Base-by-base conservation (phyloP, 768 basidiomycete genomes). In the Amanita pallidorosea region DNA sequence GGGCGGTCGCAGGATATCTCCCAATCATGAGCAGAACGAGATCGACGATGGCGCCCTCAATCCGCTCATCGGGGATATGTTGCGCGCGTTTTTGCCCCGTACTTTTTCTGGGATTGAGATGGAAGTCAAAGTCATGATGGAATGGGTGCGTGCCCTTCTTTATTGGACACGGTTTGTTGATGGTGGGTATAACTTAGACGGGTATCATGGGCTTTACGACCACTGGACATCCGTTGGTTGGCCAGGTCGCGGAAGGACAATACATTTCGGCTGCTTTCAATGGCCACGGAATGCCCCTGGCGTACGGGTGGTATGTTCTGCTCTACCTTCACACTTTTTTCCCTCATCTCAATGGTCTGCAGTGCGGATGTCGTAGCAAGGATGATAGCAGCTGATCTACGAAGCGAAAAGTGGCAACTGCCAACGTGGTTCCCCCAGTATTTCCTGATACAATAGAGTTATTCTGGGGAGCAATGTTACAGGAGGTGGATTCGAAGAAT, bases 221-320 rank as follows among this genome's bases (percentile, higher is more conserved):
- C 48, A 67, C 66, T 0, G 67, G 69, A 0, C 81, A 83, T 60
- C 88, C 88, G 0, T 79, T 87, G 47, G 86, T 89, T 58, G 51
- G 82, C 68, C 46, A 35, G 62, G n/a, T 50, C 1, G 72, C 71
- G 51, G 57, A 70, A 6, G 83, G 83, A 0, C 86, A 88, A 54
- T 88, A 78, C 58, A 78, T 89, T 12, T 69, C 80, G 6, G 86
- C 81, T 0, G 88, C 86, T 3, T 88, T 78, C 57, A 71, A 77
- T 0, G 88, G 88, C 1, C 88, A 89, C 55, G 88, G 88, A 0
- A 89, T 90, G 85, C 79, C 87, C 4, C 77, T 84, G 4, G 78
- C 83, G 0, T 88, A 75, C 61, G 79, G 75, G 27, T 87, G 85
- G 86, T 83, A 56, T 38, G 74, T 55, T 2, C n/a, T 52, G 53